These are phyloP conservation scores for Chionographis japonica DNA, from an alignment of 106 monocot genomes.

Conservation along the genomic window DNA sequence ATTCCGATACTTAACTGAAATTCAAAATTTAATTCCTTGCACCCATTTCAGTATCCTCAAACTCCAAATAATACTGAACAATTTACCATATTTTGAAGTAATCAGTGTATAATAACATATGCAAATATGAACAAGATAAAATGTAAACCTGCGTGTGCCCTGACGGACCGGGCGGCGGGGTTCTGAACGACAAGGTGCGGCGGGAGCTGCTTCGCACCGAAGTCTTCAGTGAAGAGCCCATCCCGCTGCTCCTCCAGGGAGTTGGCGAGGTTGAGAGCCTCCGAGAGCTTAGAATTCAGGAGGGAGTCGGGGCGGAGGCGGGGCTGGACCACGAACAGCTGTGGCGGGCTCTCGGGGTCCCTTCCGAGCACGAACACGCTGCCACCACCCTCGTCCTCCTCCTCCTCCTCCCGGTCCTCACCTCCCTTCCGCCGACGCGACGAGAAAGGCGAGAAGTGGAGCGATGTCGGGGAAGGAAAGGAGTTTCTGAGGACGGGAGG, in stretches of 20 bases:
- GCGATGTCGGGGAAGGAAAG: background rate
- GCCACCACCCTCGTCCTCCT: conserved; percentile 13
- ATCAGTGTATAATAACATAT: no score
- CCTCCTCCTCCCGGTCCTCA: conserved; percentile 14
- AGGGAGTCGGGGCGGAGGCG: conserved; percentile 71
- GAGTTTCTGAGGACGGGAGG: background rate
- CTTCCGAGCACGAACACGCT: conserved; percentile 17
- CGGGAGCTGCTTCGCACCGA: conserved; percentile 40
- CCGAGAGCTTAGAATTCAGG: conserved; percentile 67
- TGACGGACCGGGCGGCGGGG: conserved; percentile 45
- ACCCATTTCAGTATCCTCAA: no score
- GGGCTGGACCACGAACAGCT: conserved; percentile 87
- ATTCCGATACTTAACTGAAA: no score
- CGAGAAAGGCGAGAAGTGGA: conserved; percentile 16
- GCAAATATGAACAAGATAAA: background rate
- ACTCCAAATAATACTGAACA: no score
- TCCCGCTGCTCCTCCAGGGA: conserved; percentile 85
- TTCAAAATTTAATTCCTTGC: no score
- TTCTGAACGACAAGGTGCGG: conserved; percentile 85
- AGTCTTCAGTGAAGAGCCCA: conserved; percentile 39
- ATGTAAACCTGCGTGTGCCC: conserved; percentile 51
- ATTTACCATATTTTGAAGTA: no score
- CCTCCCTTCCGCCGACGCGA: conserved; percentile 16
- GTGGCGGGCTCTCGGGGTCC: conserved; percentile 51
- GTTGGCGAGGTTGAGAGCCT: conserved; percentile 91